Evolutionary conservation across 1,139 yeast genomes (phyloP), one percentile per base, ranked within the genome.

Genomic region (Nakaseomyces kungkrabaensis): DNA sequence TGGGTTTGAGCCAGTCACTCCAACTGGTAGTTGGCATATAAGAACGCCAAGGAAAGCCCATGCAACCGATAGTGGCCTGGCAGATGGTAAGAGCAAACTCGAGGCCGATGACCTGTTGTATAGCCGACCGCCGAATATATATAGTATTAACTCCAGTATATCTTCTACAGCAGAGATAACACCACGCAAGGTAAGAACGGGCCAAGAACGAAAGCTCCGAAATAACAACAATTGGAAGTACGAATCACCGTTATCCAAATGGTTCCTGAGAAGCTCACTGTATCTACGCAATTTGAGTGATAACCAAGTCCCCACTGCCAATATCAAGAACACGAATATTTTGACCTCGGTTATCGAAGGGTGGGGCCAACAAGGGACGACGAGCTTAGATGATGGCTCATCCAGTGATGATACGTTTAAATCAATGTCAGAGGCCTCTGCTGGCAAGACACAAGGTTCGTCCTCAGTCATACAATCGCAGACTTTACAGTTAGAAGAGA

Each of bases 201-300:
- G 37, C 22, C 22, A 17, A 17, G 22, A 17, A 17, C 22, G 22
- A 17, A 17, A 17, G 22, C 22, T 17, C 2, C 22, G 22, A 17
- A 17, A 17, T 26, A 17, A 27, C 9, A 33, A 33, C 6, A 55
- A 53, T 43, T 63, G 68, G 67, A 56, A 50, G 32, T 62, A 63
- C 51, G 59, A 57, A 25, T 64, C 68, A 3, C 68, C 68, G 4
- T 50, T 64, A 11, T 62, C 68, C 5, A 57, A 58, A 48, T 63
- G 68, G 68, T 63, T 63, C 48, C 47, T 63, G 25, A 56, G 65
- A 37, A 59, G 60, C 27, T 61, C 68, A 1, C 53, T 61, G 1
- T 62, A 62, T 46, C 48, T 62, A 1, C 56, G 53, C 36, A 27
- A 13, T 7, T 8, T 29, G 25, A 41, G 44, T 13, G 44, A 41